Evolutionary conservation across 371 early-diverging fungal genomes (phyloP).

Genomic region (Lichtheimia ramosa): DNA sequence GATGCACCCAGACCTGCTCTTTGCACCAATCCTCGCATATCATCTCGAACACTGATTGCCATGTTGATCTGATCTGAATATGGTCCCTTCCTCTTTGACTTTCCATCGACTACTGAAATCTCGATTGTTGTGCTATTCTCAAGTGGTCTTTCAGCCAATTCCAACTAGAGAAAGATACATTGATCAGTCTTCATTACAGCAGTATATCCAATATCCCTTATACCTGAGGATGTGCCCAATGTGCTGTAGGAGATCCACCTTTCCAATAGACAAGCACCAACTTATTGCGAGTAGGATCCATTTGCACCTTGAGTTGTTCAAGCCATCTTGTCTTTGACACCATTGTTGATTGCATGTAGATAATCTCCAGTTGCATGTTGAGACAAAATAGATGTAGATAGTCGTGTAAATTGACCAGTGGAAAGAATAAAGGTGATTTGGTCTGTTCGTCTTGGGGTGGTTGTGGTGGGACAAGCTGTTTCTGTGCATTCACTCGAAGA

Average conservation of each 20-base stretch:
- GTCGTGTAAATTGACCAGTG: constrained; percentile 67
- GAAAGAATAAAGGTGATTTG: constrained; percentile 28
- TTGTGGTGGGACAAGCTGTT: constrained; percentile 36
- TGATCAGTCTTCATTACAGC: neutral
- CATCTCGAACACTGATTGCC: constrained; percentile 36
- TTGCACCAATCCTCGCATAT: constrained; percentile 39
- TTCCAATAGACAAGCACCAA: constrained; percentile 67
- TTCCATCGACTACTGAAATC: constrained; percentile 32
- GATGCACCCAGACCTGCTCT: constrained; percentile 50
- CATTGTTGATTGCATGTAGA: constrained; percentile 62
- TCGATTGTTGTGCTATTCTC: constrained; percentile 24
- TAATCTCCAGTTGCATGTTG: constrained; percentile 64
- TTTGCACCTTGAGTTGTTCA: constrained; percentile 63
- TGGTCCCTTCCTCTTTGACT: constrained; percentile 17
- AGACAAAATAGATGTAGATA: constrained; percentile 68
- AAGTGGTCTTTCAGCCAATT: neutral
- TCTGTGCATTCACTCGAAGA: constrained; percentile 50
- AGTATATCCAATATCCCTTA: neutral
- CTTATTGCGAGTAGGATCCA: constrained; percentile 52
- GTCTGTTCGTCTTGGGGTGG: neutral
- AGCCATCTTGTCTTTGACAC: constrained; percentile 67
- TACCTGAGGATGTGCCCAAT: constrained; percentile 44
- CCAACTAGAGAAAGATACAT: neutral
- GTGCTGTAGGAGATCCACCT: constrained; percentile 42
- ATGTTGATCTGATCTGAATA: constrained; percentile 15